These are phyloP conservation scores for Conticribra weissflogii DNA, from an alignment of 108 stramenopile genomes.

Conservation along the genomic window DNA sequence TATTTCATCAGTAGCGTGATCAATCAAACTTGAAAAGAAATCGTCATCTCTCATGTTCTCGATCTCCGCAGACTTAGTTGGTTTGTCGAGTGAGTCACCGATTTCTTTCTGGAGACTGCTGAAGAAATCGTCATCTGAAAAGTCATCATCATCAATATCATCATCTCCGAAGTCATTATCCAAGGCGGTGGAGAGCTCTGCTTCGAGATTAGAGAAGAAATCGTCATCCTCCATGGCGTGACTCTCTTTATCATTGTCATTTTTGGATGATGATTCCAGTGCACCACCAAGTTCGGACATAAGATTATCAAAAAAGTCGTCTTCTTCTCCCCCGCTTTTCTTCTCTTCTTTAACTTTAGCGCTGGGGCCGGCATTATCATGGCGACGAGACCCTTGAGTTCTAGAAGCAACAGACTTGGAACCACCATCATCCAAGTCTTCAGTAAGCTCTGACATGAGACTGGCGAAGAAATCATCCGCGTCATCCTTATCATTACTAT, in stretches of 20 bases:
- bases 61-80: not conserved
- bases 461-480: conserved; percentile 57
- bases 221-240: conserved; percentile 65
- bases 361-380: conserved; percentile 44
- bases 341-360: conserved; percentile 7
- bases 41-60: conserved; percentile 29
- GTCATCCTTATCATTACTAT: conserved; percentile 26
- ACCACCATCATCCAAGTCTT: conserved; percentile 26
- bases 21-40: conserved; percentile 43
- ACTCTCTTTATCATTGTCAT: conserved; percentile 13
- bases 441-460: conserved; percentile 59
- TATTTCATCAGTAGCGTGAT: conserved; percentile 39
- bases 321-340: conserved; percentile 27
- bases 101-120: conserved; percentile 63
- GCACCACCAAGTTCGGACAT: conserved; percentile 55
- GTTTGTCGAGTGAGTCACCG: conserved; percentile 22
- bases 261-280: conserved; percentile 14
- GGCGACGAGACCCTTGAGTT: conserved; percentile 35
- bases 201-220: conserved; percentile 77
- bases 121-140: conserved; percentile 72
- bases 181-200: conserved; percentile 65
- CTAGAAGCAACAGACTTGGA: conserved; percentile 20
- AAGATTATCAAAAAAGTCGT: conserved; percentile 58
- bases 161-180: conserved; percentile 17
- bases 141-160: conserved; percentile 13